Evolutionary conservation across 805 yeast genomes (phyloP), one percentile per base, ranked within the genome.

Genomic region (Kregervanrija delftensis): DNA sequence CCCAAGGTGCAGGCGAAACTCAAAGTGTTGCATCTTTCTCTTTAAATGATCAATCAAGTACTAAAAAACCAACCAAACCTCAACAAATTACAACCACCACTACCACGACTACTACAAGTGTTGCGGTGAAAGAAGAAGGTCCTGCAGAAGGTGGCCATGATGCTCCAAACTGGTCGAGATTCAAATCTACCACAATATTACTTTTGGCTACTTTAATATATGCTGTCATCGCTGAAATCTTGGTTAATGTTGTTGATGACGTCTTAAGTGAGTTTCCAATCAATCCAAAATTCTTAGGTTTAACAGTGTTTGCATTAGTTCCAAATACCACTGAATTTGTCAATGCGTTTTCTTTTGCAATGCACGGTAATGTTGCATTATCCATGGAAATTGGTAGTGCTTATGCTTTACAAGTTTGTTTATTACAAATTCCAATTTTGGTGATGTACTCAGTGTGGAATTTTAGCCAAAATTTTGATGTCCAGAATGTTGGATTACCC

Each of bases 361-460:
- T 88, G 54, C 81, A 91, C 54, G 99, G 99, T 1, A 93, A 93
- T 54, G 96, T 93, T 44, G 96, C 99, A 0, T 69, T 93, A 39
- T 86, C 96, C 2, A 86, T 93, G 96, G 99, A 93, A 61, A 93
- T 93, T 63, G 99, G 99, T 48, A 82, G 95, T 50, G 99, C 99
- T 0, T 93, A 93, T 61, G 99, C 96, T 0, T 71, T 93, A 47
- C 99, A 93, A 63, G 99, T 93, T 12, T 91, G 96, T 54, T 69
- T 93, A 47, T 72, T 93, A 52, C 99, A 93, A 61, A 86, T 93
- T 39, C 99, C 99, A 1, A 81, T 93, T 2, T 74, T 93, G 59
- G 95, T 89, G 10, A 59, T 91, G 11, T 88, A 76, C 59, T 83
- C 96, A 2, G 73, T 84, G 46, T 70, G 67, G 65, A 72, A 57